Evolutionary conservation across 768 basidiomycete genomes (phyloP).

Genomic region (Tylopilus subfusipes): DNA sequence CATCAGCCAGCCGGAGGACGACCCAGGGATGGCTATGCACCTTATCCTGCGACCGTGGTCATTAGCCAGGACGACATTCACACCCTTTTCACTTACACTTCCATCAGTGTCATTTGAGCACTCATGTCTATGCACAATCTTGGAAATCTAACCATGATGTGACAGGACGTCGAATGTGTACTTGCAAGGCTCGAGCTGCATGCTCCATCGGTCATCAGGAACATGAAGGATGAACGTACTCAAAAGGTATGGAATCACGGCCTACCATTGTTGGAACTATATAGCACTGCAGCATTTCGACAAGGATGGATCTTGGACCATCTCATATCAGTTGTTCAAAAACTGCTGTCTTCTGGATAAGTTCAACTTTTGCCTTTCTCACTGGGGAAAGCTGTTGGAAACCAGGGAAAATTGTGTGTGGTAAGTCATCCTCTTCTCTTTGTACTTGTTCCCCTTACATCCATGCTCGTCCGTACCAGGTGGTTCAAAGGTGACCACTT

Average conservation of each 20-base stretch:
- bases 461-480: neutral
- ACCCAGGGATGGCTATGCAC: neutral
- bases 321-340: constrained; percentile 11
- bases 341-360: neutral
- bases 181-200: neutral
- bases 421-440: neutral
- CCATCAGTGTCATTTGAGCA: neutral
- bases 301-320: neutral
- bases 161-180: neutral
- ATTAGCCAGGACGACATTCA: neutral
- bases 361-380: constrained; percentile 5
- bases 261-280: constrained; percentile 14
- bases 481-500: too few species aligned
- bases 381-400: neutral
- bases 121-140: too few species aligned
- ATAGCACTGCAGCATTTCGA: neutral
- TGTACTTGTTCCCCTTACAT: neutral
- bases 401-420: constrained; percentile 3
- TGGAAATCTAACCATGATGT: too few species aligned
- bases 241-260: neutral
- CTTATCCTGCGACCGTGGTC: neutral
- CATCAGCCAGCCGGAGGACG: constrained; percentile 1
- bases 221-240: neutral
- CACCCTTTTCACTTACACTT: neutral
- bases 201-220: neutral